Base-by-base conservation (phyloP, 345 rosid genomes). In the Lumnitzera littorea region DNA sequence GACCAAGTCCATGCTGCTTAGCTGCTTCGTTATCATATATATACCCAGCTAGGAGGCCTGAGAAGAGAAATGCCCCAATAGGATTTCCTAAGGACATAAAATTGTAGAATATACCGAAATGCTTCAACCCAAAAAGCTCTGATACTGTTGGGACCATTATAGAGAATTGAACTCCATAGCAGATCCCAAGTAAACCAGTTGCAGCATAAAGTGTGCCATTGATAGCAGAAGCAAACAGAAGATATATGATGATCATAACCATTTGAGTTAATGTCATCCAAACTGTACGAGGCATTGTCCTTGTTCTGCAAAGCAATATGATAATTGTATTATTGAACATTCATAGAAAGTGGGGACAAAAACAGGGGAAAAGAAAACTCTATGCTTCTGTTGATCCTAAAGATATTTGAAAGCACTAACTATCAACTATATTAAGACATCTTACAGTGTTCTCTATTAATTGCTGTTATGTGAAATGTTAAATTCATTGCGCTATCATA, bases 121-220 rank as follows among this genome's bases (percentile, higher is more conserved):
- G 86, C 65, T 80, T 79, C 73, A 80, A 70, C 29, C 86, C 88
- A 1, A 85, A 85, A 55, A 82, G 86, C 81, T 80, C 86, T 1
- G 91, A 82, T 53, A 80, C 87, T 3, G 86, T 85, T 4, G 88
- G 88, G 58, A 82, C 70, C 91, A 82, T 82, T 58, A 82, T 58
- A 15, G 86, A 76, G 72, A 82, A 78, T 56, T 82, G 88, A 62
- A 80, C 83, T 10, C 91, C 88, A 12, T 71, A 82, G 77, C 88
- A 85, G 64, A 82, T 60, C 12, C 91, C 91, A 11, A 85, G 83
- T 36, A 79, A 63, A 48, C 81, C 82, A 66, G 76, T 85, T 60
- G 88, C 88, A 25, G 58, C 73, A 55, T 65, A 76, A 43, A 85
- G 76, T 29, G 75, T 75, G 46, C 86, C 84, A 6, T 67, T 57